These are phyloP conservation scores for Neoascochyta sp. DNA, from an alignment of 2,329 filamentous ascomycete genomes.

Conservation along the genomic window DNA sequence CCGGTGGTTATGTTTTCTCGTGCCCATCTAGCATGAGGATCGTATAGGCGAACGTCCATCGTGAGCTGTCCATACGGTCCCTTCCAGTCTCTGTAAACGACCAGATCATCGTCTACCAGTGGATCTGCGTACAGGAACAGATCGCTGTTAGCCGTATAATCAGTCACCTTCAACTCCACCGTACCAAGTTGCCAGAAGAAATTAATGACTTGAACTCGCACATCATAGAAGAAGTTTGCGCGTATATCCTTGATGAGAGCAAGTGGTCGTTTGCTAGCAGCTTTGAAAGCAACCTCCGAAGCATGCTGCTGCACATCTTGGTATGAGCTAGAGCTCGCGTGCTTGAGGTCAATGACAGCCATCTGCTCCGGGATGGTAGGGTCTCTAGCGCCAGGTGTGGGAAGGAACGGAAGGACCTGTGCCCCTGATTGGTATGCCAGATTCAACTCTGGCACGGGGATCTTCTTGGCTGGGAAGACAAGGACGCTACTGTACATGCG, in stretches of 20 bases:
- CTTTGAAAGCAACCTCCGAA: slow-evolving; percentile 4
- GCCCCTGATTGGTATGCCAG: slow-evolving; percentile 17
- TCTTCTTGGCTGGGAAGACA: slow-evolving; percentile 16
- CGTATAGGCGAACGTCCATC: slow-evolving; percentile 68
- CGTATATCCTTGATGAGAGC: slow-evolving; percentile 61
- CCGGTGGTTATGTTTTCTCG: slow-evolving; percentile 54
- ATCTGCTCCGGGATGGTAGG: slow-evolving; percentile 19
- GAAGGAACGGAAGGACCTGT: slow-evolving; percentile 9
- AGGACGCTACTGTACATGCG: slow-evolving; percentile 3
- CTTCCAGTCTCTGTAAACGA: slow-evolving; percentile 53
- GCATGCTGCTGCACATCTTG: slow-evolving; percentile 16
- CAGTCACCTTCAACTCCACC: slow-evolving; percentile 24
- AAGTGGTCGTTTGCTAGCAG: slow-evolving; percentile 28
- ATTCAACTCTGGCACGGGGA: slow-evolving; percentile 17
- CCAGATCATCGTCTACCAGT: slow-evolving; percentile 17
- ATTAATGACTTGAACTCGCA: slow-evolving; percentile 69
- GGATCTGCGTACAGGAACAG: slow-evolving; percentile 57
- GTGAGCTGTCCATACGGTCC: slow-evolving; percentile 72
- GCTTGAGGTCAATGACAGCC: slow-evolving; percentile 23
- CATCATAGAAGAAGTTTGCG: slow-evolving; percentile 58
- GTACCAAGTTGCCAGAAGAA: slow-evolving; percentile 41
- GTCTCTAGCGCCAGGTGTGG: slow-evolving; percentile 3
- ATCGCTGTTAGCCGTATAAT: slow-evolving; percentile 48
- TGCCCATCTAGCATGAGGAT: slow-evolving; percentile 62
- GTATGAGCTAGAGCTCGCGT: slow-evolving; percentile 13